phyloP scores from a whole-genome alignment of 441 rosid species.

The Metrosideros polymorpha region DNA sequence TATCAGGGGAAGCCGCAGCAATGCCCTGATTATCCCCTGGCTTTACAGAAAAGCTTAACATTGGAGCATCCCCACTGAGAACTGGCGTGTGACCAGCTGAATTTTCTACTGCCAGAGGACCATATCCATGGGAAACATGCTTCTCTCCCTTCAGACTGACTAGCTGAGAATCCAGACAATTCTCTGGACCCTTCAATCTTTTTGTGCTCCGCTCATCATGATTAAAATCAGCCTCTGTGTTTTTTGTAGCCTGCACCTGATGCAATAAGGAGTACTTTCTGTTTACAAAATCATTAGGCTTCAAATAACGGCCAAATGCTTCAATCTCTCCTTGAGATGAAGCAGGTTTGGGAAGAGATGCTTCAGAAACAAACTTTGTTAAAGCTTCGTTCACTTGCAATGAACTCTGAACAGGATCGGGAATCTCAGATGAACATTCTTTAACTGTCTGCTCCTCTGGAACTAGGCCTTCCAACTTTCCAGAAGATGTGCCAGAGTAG shows the following conservation, averaged over 20 bases:
- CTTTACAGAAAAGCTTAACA: not conserved
- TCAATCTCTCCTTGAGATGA: not conserved
- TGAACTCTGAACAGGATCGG: not conserved
- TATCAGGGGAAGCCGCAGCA: not conserved
- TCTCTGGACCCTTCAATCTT: not conserved
- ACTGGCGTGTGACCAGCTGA: not conserved
- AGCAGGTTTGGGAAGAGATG: not conserved
- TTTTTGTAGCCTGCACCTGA: not conserved
- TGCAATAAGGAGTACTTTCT: conserved; percentile 1
- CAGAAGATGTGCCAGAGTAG: not conserved
- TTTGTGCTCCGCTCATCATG: not conserved
- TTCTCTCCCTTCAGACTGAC: not conserved
- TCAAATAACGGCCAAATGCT: not conserved
- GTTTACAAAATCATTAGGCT: not conserved
- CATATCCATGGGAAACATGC: not conserved
- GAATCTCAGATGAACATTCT: not conserved
- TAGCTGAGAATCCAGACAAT: not conserved
- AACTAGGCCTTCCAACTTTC: not conserved
- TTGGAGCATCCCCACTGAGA: not conserved
- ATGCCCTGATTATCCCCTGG: not conserved
- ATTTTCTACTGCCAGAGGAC: not conserved
- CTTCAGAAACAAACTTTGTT: not conserved
- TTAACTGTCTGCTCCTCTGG: not conserved
- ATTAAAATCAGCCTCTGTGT: not conserved
- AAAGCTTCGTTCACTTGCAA: not conserved